These are phyloP conservation scores for Mimosa bimucronata DNA, from an alignment of 306 rosid genomes.

Conservation along the genomic window DNA sequence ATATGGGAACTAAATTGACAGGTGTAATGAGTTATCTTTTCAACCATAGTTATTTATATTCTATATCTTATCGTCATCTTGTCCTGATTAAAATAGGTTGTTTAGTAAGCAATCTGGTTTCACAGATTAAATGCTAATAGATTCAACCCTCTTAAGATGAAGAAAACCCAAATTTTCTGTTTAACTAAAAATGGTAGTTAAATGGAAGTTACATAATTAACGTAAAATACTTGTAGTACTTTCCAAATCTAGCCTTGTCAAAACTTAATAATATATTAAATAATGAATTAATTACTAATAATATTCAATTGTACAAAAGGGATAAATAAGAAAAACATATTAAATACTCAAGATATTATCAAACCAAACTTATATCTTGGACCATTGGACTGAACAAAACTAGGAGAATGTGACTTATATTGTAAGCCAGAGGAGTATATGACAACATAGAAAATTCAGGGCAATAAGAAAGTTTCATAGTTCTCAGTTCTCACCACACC, in stretches of 20 bases:
- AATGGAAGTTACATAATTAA: too few species aligned
- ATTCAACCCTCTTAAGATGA: background rate
- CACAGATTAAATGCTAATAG: background rate
- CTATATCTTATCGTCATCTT: background rate
- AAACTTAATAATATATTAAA: too few species aligned
- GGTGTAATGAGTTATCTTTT: background rate
- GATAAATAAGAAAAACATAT: background rate
- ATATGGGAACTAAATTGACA: background rate
- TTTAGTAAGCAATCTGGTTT: background rate
- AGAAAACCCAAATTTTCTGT: background rate
- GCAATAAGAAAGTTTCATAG: background rate
- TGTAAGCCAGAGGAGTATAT: background rate
- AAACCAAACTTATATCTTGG: background rate
- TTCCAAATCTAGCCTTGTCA: too few species aligned
- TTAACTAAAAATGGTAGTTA: too few species aligned
- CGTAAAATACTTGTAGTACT: too few species aligned
- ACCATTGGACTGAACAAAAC: background rate
- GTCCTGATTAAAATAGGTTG: background rate
- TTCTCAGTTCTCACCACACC: constrained; percentile 1
- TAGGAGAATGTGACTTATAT: background rate
- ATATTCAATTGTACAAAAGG: background rate
- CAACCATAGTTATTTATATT: background rate
- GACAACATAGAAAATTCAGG: background rate
- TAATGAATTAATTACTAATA: background rate
- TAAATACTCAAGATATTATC: background rate